These are phyloP conservation scores for Herpetomonas samuelpessoai DNA, from an alignment of 208 protist species.

Conservation along the genomic window DNA sequence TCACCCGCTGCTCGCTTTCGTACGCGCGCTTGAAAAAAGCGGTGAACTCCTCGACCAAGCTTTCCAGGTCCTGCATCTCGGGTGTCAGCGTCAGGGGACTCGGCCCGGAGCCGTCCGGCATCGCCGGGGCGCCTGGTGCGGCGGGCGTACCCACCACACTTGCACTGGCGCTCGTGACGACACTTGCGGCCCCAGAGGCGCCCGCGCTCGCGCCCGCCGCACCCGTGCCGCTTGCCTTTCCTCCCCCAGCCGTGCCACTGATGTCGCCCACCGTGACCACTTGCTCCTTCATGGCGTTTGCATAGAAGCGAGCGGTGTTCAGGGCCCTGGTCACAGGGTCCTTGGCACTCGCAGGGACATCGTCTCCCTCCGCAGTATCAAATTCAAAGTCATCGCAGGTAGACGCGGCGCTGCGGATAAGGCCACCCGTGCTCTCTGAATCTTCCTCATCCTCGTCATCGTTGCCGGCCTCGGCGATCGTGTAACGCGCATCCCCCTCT, in stretches of 20 bases:
- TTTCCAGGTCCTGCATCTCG: conserved; percentile 68
- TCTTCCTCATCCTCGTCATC: conserved; percentile 31
- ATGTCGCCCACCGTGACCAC: conserved; percentile 16
- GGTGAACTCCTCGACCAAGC: conserved; percentile 69
- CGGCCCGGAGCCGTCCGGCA: background rate
- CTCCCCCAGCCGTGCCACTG: conserved; percentile 7
- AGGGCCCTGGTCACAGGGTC: conserved; percentile 8
- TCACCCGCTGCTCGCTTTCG: conserved; percentile 30
- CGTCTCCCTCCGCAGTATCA: conserved; percentile 17
- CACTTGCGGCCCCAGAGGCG: background rate
- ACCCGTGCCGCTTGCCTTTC: background rate
- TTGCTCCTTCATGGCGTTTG: conserved; percentile 41
- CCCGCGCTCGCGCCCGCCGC: background rate
- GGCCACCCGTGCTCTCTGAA: too few species aligned
- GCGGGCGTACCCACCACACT: background rate
- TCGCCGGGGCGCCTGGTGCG: background rate
- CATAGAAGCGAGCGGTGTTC: conserved; percentile 24
- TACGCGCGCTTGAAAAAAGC: conserved; percentile 45
- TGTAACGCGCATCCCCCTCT: too few species aligned
- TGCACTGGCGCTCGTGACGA: background rate
- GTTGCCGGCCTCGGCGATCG: conserved; percentile 2
- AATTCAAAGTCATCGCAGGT: conserved; percentile 43
- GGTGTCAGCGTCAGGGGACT: conserved; percentile 16
- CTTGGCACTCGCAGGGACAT: background rate
- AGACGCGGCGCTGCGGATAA: conserved; percentile 22